Base-by-base conservation (phyloP, 805 yeast species). In the Candida ipomoeae region DNA sequence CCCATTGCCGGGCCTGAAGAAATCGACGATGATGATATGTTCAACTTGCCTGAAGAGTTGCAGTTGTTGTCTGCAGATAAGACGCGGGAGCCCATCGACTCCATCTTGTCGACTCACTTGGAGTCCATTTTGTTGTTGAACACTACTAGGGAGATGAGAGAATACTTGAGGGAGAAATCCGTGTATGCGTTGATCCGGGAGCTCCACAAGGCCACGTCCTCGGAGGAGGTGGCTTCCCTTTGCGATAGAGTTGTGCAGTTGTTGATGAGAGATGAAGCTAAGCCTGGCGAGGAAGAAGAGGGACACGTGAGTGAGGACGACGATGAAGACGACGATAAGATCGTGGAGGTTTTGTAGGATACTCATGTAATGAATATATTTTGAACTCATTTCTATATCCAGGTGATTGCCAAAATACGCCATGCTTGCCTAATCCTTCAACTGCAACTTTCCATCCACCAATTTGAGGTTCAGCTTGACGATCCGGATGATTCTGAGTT, bases 171-270 rank as follows among this genome's bases (percentile, higher is more conserved):
- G 66, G 77, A 73, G n/a, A 87, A 86, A 62, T 79, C 92, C 2
- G 95, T 89, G 0, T 94, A 94, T 63, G 87, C 96, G 17, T 65
- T 94, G 50, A 75, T 94, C 36, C 84, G 96, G 63, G 97, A 90
- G 70, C 73, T 92, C 48, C 96, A 91, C 62, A 84, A 85, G 61
- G 80, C 63, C 2, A 54, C 61, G n/a, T 69, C 69, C n/a, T 66
- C 63, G 7, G 66, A 62, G 35, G 65, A 66, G 17, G 76, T 89
- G 20, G 74, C 74, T 40, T 95, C 87, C 40, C 69, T 87, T 40
- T 85, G 94, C 70, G 96, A 89, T 59, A 79, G 94, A 64, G 67
- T 87, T 38, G 99, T 91, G 20, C 92, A 92, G 65, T 80, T 89
- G 83, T 75, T 92, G 55, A 87, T 87, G 94, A 82, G 97, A 74